phyloP scores from a whole-genome alignment of 2,329 filamentous ascomycete species.

The Aspergillus costaricaensis region DNA sequence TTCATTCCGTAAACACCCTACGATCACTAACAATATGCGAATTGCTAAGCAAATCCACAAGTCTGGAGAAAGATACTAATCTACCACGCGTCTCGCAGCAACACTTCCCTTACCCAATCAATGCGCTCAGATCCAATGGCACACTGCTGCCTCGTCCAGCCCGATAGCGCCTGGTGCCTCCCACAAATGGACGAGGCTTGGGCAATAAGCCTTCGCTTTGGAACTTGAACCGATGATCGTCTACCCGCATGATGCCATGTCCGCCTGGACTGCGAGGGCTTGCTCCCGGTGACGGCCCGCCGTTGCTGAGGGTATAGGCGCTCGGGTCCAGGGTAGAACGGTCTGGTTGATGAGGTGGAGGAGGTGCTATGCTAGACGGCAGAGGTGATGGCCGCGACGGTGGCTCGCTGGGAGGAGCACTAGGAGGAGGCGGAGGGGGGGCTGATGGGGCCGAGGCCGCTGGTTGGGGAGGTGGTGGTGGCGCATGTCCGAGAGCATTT shows the following conservation, averaged over 20 bases:
- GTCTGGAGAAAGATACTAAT: neutral
- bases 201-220: conserved; percentile 79
- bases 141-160: conserved; percentile 93
- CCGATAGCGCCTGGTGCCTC: conserved; percentile 76
- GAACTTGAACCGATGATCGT: conserved; percentile 84
- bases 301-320: conserved; percentile 73
- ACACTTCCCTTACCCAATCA: conserved; percentile 28
- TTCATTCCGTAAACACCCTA: neutral
- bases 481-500: conserved; percentile 56
- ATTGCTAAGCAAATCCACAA: neutral
- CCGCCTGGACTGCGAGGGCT: conserved; percentile 28
- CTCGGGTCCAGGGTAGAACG: conserved; percentile 72
- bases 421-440: conserved; percentile 49
- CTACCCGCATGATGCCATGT: conserved; percentile 56
- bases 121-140: conserved; percentile 71
- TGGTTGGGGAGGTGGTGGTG: conserved; percentile 45
- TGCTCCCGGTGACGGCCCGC: conserved; percentile 41
- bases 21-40: neutral
- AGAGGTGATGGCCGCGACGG: conserved; percentile 49
- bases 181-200: conserved; percentile 77
- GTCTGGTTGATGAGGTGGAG: conserved; percentile 50
- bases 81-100: neutral
- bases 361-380: conserved; percentile 41
- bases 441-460: conserved; percentile 41
- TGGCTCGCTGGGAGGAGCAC: conserved; percentile 40